Evolutionary conservation across 2,329 filamentous ascomycete genomes (phyloP), one percentile per base, ranked within the genome.

Genomic region (Juglanconis oblonga): DNA sequence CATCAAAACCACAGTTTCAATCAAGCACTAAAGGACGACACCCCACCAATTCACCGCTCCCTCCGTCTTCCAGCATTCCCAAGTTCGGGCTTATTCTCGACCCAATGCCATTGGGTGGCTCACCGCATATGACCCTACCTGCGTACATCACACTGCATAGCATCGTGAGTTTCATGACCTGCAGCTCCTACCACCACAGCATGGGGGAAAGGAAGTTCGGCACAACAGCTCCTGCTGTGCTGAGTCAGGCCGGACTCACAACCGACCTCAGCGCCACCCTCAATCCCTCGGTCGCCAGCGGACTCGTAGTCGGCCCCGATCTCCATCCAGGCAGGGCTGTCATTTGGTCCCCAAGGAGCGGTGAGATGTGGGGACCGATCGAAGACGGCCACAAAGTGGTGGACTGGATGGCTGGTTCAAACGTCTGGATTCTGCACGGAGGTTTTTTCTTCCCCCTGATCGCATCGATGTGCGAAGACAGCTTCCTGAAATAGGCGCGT

Each of bases 301-400:
- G n/a, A n/a, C n/a, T n/a, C n/a, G n/a, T n/a, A n/a, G n/a, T n/a
- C n/a, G n/a, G n/a, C n/a, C n/a, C n/a, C n/a, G n/a, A n/a, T n/a
- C n/a, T n/a, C n/a, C n/a, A n/a, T n/a, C 4, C 42, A 11, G n/a
- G n/a, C 17, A 5, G 17, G 14, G 17, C 42, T 45, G 42, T 24
- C 42, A 7, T 8, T 33, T 33, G 49, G 13, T 17, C 53, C 42
- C 38, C 54, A 61, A 61, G 31, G 49, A 42, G 59, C 59, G 59
- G 59, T 61, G 54, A 61, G 59, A 53, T 61, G 44, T 55, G 44
- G 35, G 31, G 24, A n/a, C 31, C 32, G 24, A 32, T 33, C 36
- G n/a, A n/a, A n/a, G n/a, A n/a, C n/a, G n/a, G n/a, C n/a, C n/a
- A n/a, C 38, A 42, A 40, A 31, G 5, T 52, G 50, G 24, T n/a